These are phyloP conservation scores for Colletotrichum sp. DNA, from an alignment of 2,329 filamentous ascomycete species.

Conservation along the genomic window DNA sequence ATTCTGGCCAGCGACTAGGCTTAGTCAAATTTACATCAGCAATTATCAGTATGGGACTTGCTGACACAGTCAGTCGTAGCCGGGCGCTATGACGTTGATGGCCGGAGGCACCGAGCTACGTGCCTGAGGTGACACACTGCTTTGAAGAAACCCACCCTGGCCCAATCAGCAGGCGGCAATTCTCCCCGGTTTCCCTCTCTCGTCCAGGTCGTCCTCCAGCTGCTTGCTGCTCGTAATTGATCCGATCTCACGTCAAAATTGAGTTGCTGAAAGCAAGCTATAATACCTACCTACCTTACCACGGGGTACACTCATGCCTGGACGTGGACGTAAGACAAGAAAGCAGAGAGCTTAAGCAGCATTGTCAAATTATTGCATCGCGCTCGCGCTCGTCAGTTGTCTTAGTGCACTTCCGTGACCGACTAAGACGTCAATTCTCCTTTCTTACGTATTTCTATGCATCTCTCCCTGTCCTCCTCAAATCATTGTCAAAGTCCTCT, in stretches of 20 bases:
- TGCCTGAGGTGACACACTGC: background rate
- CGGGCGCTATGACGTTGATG: background rate
- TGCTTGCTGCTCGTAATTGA: background rate
- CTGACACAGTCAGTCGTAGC: background rate
- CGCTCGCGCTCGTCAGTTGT: background rate
- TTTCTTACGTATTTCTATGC: background rate
- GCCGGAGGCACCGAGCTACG: background rate
- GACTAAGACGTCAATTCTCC: background rate
- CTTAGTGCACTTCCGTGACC: background rate
- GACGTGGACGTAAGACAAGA: background rate
- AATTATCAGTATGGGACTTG: background rate
- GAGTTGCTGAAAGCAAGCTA: background rate
- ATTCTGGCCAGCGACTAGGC: constrained; percentile 17
- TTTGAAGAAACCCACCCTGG: background rate
- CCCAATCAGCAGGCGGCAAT: constrained; percentile 5
- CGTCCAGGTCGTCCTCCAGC: background rate
- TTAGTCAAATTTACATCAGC: constrained; percentile 36
- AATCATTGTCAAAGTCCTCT: background rate
- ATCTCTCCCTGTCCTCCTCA: background rate
- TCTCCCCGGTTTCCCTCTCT: background rate
- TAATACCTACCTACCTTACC: background rate
- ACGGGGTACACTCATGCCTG: background rate
- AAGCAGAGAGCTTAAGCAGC: background rate
- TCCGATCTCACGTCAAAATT: background rate
- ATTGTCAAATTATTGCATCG: background rate